phyloP scores from a whole-genome alignment of 805 yeast species.

The Ogataea pilisensis region DNA sequence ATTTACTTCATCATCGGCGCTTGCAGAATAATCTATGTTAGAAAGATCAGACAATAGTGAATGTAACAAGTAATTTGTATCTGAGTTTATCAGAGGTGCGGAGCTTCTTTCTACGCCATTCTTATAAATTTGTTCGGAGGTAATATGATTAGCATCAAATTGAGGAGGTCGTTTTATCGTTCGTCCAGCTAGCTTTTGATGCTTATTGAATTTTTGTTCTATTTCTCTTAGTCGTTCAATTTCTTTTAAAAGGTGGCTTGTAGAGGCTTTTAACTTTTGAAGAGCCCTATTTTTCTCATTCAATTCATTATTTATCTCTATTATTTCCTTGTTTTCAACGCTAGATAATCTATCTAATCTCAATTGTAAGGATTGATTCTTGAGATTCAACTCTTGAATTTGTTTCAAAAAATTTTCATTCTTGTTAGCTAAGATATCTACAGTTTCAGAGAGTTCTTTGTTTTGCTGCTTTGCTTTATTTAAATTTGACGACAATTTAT shows the following conservation, averaged over 20 bases:
- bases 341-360: background rate
- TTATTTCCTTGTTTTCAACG: background rate
- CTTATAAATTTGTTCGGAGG: no score
- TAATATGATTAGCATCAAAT: no score
- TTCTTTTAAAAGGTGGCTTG: background rate
- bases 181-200: background rate
- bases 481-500: background rate
- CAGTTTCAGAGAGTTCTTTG: background rate
- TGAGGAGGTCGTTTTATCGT: background rate
- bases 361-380: background rate
- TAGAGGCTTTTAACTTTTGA: background rate
- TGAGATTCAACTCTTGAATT: background rate
- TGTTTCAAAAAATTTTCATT: background rate
- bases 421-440: background rate
- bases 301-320: background rate
- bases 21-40: conserved; percentile 3
- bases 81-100: background rate
- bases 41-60: background rate
- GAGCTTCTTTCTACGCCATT: no score
- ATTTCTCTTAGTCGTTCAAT: background rate
- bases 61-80: background rate
- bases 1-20: background rate
- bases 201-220: background rate
- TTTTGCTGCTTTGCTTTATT: background rate
- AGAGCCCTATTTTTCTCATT: background rate